Conservation (phyloP, 306 rosid genomes). For the Prosopis cineraria region DNA sequence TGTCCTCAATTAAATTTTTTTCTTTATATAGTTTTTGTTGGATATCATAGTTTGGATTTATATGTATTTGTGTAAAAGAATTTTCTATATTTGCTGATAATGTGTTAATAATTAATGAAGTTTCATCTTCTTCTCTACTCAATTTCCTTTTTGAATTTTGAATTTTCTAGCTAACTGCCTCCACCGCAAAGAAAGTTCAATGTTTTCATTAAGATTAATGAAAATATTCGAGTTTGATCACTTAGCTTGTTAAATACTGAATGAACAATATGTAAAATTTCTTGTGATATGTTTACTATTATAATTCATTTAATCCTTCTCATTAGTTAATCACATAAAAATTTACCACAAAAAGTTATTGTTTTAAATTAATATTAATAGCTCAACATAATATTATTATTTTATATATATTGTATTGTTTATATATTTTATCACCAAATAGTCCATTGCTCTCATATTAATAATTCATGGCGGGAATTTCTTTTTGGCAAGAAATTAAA, state of each 20-base stretch:
- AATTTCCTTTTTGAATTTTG: background rate
- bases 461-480: background rate
- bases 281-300: background rate
- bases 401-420: background rate
- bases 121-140: background rate
- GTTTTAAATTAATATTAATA: background rate
- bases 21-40: constrained; percentile 5
- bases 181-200: background rate
- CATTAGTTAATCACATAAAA: background rate
- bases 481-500: background rate
- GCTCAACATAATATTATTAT: background rate
- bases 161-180: background rate
- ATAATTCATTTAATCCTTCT: background rate
- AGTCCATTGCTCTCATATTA: background rate
- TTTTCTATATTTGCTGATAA: constrained; percentile 18
- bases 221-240: background rate
- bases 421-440: background rate
- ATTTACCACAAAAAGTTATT: background rate
- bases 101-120: background rate
- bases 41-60: constrained; percentile 17
- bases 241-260: background rate
- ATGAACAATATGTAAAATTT: background rate
- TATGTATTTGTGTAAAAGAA: constrained; percentile 27
- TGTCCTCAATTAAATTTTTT: background rate
- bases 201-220: background rate